Percentiles rank a stretch among this genome's conserved stretches.
Evolutionary conservation across 805 yeast species (phyloP).

Genomic region (Candida namnaoensis): DNA sequence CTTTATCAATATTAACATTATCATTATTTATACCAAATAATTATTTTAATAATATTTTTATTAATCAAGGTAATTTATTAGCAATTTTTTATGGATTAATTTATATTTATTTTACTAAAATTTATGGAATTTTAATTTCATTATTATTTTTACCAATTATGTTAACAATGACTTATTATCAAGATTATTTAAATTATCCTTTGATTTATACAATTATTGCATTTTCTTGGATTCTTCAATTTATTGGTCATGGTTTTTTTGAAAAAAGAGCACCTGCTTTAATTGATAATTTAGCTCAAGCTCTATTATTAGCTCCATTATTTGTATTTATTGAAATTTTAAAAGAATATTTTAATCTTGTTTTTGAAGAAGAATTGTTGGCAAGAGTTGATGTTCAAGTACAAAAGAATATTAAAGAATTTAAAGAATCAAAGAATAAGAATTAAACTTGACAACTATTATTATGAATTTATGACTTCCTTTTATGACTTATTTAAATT

Average conservation of each 20-base stretch:
- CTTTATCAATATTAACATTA: conserved; percentile 51
- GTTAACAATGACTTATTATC: conserved; percentile 4
- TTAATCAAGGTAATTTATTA: too few relatives aligned
- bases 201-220: too few relatives aligned
- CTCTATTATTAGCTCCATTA: conserved; percentile 84
- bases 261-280: conserved; percentile 85
- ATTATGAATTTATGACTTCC: too few relatives aligned
- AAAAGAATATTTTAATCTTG: conserved; percentile 59
- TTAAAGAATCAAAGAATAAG: too few relatives aligned
- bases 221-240: conserved; percentile 85
- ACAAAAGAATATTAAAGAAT: conserved; percentile 18
- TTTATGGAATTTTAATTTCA: too few relatives aligned
- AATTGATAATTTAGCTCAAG: conserved; percentile 73
- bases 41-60: too few relatives aligned
- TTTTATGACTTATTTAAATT: too few relatives aligned
- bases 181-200: too few relatives aligned
- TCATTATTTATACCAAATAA: too few relatives aligned
- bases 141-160: background rate
- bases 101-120: too few relatives aligned
- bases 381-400: conserved; percentile 23
- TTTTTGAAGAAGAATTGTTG: conserved; percentile 29
- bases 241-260: conserved; percentile 77
- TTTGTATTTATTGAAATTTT: conserved; percentile 76
- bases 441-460: too few relatives aligned
- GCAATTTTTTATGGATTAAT: too few relatives aligned